Evolutionary conservation across 2,329 filamentous ascomycete genomes (phyloP).

Genomic region (Stagonosporopsis vannaccii): DNA sequence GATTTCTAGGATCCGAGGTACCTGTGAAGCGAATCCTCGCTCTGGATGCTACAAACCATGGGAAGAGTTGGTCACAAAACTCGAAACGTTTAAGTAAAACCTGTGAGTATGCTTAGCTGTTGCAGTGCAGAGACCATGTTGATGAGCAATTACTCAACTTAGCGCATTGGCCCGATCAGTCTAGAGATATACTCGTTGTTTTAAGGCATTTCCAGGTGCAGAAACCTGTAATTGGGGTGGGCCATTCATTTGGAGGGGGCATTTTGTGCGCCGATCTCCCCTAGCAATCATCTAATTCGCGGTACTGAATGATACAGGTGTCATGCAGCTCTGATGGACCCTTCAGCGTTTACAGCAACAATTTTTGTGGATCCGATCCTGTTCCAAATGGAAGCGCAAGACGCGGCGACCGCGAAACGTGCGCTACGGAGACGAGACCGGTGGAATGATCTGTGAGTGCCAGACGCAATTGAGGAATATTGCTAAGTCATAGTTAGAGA

Average conservation of each 20-base stretch:
- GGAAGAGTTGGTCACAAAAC: not conserved
- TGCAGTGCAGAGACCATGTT: too few species aligned
- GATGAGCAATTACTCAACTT: too few species aligned
- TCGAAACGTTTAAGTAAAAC: not conserved
- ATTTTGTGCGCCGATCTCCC: not conserved
- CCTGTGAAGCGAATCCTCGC: not conserved
- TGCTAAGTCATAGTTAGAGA: not conserved
- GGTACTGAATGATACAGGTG: not conserved
- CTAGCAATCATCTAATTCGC: not conserved
- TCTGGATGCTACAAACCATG: not conserved
- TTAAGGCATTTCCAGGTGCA: not conserved
- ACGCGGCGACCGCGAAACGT: not conserved
- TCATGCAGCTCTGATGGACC: not conserved
- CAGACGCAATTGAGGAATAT: not conserved
- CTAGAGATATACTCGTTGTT: not conserved
- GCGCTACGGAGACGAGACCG: not conserved
- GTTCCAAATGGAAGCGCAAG: not conserved
- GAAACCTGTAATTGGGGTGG: not conserved
- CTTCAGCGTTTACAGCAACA: not conserved
- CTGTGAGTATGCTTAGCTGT: too few species aligned
- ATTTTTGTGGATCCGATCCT: conserved; percentile 1
- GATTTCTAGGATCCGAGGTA: not conserved
- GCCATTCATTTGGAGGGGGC: not conserved
- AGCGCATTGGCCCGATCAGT: not conserved
- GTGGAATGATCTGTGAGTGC: not conserved